Evolutionary conservation across 164 flowering plant species (phyloP).

Genomic region (Magnolia changhungtana): DNA sequence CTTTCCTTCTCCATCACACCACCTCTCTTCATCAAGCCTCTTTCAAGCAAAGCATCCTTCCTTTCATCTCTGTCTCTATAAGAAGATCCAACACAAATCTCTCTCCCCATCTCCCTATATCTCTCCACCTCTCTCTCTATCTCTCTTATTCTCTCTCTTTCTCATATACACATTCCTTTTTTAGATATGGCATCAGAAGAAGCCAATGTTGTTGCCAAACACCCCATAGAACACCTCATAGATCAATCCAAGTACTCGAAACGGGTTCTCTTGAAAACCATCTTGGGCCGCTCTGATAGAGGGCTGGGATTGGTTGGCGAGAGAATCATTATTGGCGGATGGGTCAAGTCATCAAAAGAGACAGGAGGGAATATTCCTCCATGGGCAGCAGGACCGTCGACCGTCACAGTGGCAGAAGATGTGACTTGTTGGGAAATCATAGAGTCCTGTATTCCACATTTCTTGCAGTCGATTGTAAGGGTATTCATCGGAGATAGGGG

Average conservation of each 20-base stretch:
- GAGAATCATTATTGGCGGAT: conserved; percentile 78
- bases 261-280: conserved; percentile 54
- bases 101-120: too few relatives aligned
- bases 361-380: conserved; percentile 25
- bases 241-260: conserved; percentile 51
- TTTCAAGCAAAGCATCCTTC: conserved; percentile 40
- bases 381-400: neutral
- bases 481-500: conserved; percentile 27
- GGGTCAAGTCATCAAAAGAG: conserved; percentile 80
- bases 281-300: conserved; percentile 45
- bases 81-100: neutral
- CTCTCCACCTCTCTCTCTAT: neutral
- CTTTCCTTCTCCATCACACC: conserved; percentile 36
- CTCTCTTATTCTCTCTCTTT: neutral
- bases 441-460: conserved; percentile 54
- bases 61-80: conserved; percentile 6
- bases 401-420: conserved; percentile 22
- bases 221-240: conserved; percentile 3
- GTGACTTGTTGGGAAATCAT: conserved; percentile 58
- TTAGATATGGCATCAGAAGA: conserved; percentile 17
- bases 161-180: neutral
- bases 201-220: neutral
- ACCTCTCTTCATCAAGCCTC: conserved; percentile 6
- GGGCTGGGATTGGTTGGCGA: conserved; percentile 56
- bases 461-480: conserved; percentile 45